Conservation (phyloP, 176 grass and related monocot species). For the Echinochloa phyllopogon region DNA sequence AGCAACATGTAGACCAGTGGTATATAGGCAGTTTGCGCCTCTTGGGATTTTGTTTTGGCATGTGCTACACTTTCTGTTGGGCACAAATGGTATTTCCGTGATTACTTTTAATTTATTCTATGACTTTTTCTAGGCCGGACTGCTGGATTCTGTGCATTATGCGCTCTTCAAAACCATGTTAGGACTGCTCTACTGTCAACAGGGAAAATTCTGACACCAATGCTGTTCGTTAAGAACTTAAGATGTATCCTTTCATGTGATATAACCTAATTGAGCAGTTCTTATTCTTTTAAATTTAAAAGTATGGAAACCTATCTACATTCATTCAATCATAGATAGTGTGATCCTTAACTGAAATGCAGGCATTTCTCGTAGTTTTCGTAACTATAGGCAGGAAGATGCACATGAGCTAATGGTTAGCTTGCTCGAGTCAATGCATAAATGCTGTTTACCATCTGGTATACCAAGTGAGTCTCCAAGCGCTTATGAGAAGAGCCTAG, state of each 20-base stretch:
- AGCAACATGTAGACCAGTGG: not conserved
- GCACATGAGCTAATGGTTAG: constrained; percentile 90
- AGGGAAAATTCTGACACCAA: constrained; percentile 77
- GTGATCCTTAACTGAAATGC: constrained; percentile 47
- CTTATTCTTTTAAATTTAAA: constrained; percentile 6
- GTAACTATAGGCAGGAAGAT: constrained; percentile 78
- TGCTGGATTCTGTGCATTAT: constrained; percentile 78
- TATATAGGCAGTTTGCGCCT: not conserved
- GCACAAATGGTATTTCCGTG: not conserved
- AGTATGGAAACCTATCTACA: not conserved
- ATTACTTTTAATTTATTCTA: constrained; percentile 13
- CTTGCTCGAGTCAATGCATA: constrained; percentile 91
- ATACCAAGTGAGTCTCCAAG: constrained; percentile 68
- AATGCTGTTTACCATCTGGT: constrained; percentile 78
- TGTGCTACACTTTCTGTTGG: not conserved
- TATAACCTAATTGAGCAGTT: constrained; percentile 14
- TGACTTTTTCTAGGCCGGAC: constrained; percentile 50
- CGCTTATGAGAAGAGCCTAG: constrained; percentile 84
- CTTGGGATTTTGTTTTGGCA: not conserved
- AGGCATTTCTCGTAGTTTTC: constrained; percentile 83
- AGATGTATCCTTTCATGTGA: constrained; percentile 63
- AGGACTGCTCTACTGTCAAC: constrained; percentile 67
- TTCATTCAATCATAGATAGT: not conserved
- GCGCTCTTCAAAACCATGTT: constrained; percentile 83
- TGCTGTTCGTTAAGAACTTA: constrained; percentile 72